Evolutionary conservation across 75 land plant species (phyloP), one percentile per base, ranked within the genome.

Genomic region (Selaginella tamariscina): DNA sequence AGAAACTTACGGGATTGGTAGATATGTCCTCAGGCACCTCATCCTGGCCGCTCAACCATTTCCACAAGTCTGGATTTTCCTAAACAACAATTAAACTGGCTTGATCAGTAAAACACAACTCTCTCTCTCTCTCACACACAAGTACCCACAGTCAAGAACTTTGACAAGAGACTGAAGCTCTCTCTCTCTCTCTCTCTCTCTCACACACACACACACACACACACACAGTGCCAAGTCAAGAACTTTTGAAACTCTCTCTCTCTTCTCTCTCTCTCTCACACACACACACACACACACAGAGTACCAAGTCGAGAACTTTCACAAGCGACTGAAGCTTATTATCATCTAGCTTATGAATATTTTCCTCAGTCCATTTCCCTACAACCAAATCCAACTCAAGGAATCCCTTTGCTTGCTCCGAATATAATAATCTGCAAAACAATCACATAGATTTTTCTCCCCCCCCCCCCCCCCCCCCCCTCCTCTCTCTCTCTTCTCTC

Each of bases 41-140:
- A 55, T 81, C 97, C 69, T 92, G 97, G 11, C 82, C 81, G 56
- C 85, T 84, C 0, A 92, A 81, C 90, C 95, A 92, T 56, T 81
- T 89, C 97, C 97, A 92, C 49, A 89, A 68, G 65, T 89, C 90
- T 23, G 97, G 97, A 64, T 86, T 92, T 77, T 92, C 97, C 97
- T 91, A 71, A 31, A 32, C 64, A 32, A 56, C 30, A 32, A 26
- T 5, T 39, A 5, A 5, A 39, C 15, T 39, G 5, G 49, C 5
- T 5, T 5, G 15, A 5, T 15, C 49, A 5, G 15, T 39, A 15
- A 15, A 39, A 39, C 49, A 39, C 15, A 39, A 15, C 5, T 39
- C 49, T 5, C 5, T 5, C 5, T 39, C 49, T 39, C 49, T 88
- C 97, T 85, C n/a, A n/a, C n/a, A n/a, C n/a, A n/a, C n/a, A n/a